Base-by-base conservation (phyloP, 768 basidiomycete genomes). In the Suillus occidentalis region DNA sequence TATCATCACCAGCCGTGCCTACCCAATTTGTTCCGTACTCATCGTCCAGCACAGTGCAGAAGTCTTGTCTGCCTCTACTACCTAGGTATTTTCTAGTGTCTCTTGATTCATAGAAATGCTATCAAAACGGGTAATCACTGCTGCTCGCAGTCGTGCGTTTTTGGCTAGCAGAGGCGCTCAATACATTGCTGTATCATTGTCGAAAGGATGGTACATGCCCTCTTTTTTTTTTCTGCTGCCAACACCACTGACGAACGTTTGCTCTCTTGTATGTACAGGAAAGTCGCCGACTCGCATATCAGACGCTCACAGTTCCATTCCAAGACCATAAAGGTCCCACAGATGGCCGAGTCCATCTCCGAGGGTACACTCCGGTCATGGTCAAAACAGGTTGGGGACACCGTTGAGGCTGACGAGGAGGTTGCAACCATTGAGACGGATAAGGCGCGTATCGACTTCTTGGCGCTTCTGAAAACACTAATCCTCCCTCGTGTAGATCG, bases 351-450 rank as follows among this genome's bases (percentile, higher is more conserved):
- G 76, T 98, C 96, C 67, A 98, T 99, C 78, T 93, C 94, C 42
- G 97, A 99, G 77, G 97, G 97, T 36, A 99, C 97, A 6, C 83
- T 99, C 61, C 97, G 95, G 80, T 83, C 91, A 34, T 99, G 95
- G 94, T 83, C 86, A 70, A 98, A 98, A 81, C 87, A 96, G 78
- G 89, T 92, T 59, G 97, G 97, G 14, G 97, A 99, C 74, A 84
- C 81, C 64, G 95, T 99, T 61, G 86, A 89, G 75, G 89, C 82
- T 34, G 97, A 99, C 75, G 97, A 99, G 80, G 97, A 99, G 80
- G 84, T 99, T 53, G 97, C 95, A 14, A 97, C 95, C 55, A 98
- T 99, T 69, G 97, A 99, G 81, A 99, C 97, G 12, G 97, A 99
- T 84, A 98, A 99, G 91, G 97, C 94, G 66, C 61, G 81, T 64